phyloP scores from a whole-genome alignment of 1,139 yeast species.

The Geotrichum siamense region DNA sequence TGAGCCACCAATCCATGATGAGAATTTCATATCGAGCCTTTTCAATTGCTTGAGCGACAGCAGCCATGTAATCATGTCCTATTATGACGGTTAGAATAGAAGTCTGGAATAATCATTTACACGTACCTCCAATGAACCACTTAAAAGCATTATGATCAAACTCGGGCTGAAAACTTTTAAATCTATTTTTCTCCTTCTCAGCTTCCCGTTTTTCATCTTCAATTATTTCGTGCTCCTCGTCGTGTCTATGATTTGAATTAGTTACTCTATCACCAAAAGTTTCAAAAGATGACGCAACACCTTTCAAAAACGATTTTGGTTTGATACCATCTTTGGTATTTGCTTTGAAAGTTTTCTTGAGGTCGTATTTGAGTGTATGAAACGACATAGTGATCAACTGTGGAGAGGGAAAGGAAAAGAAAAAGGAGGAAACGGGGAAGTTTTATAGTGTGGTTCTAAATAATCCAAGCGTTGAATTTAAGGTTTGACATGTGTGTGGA shows the following conservation, averaged over 20 bases:
- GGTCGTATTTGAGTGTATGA: conserved; percentile 16
- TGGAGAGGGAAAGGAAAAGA: no score
- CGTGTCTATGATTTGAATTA: conserved; percentile 21
- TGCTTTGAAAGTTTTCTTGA: conserved; percentile 16
- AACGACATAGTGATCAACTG: conserved; percentile 15
- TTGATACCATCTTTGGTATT: conserved; percentile 14
- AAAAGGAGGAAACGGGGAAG: no score
- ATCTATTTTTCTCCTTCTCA: conserved; percentile 18
- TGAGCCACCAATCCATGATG: conserved; percentile 62
- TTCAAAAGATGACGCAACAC: conserved; percentile 17
- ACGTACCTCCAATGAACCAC: conserved; percentile 58
- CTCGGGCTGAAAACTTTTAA: conserved; percentile 44
- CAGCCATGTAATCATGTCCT: conserved; percentile 39
- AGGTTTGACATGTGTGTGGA: no score
- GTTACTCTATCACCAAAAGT: conserved; percentile 20
- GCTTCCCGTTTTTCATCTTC: conserved; percentile 19
- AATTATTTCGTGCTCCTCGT: conserved; percentile 20
- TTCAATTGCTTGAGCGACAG: conserved; percentile 54
- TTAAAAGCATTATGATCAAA: conserved; percentile 52
- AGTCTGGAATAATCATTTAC: neutral
- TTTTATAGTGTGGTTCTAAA: no score
- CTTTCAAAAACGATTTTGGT: conserved; percentile 12
- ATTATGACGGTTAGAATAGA: neutral
- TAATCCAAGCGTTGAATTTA: no score
- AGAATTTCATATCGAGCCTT: conserved; percentile 58